phyloP scores from a whole-genome alignment of 2,329 filamentous ascomycete genomes.

The Nakataea oryzae region DNA sequence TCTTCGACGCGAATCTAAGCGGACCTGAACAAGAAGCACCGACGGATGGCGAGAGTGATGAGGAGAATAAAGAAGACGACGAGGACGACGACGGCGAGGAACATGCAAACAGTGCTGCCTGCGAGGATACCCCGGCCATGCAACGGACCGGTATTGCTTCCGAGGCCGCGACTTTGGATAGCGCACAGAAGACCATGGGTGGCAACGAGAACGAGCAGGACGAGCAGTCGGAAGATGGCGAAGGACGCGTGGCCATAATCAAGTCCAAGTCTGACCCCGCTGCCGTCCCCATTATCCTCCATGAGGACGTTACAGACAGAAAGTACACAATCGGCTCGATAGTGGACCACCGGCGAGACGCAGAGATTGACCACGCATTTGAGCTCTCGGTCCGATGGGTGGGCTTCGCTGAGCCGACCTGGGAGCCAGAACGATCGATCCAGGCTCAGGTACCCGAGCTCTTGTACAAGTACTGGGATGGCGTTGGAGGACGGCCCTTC shows the following conservation, averaged over 20 bases:
- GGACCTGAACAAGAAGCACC: neutral
- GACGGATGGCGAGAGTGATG: neutral
- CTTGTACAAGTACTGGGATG: conserved; percentile 1
- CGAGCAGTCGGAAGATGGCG: neutral
- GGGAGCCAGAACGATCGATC: conserved; percentile 3
- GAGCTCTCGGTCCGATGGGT: neutral
- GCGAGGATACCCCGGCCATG: neutral
- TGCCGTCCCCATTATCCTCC: neutral
- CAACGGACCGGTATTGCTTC: neutral
- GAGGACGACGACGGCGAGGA: neutral
- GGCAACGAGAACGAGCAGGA: neutral
- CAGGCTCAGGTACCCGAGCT: neutral
- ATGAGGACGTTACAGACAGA: conserved; percentile 1
- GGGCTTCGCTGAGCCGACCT: neutral
- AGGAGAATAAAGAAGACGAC: too few species aligned
- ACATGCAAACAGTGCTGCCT: neutral
- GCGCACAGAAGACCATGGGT: neutral
- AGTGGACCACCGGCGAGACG: neutral
- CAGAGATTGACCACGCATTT: neutral
- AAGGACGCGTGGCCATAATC: neutral
- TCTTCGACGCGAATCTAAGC: neutral
- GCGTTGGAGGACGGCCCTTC: neutral
- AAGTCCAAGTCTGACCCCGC: neutral
- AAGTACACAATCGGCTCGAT: neutral
- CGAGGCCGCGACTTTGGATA: neutral